phyloP scores from a whole-genome alignment of 1,284 basidiomycete genomes.

The Anthracocystis panici-leucophaei region DNA sequence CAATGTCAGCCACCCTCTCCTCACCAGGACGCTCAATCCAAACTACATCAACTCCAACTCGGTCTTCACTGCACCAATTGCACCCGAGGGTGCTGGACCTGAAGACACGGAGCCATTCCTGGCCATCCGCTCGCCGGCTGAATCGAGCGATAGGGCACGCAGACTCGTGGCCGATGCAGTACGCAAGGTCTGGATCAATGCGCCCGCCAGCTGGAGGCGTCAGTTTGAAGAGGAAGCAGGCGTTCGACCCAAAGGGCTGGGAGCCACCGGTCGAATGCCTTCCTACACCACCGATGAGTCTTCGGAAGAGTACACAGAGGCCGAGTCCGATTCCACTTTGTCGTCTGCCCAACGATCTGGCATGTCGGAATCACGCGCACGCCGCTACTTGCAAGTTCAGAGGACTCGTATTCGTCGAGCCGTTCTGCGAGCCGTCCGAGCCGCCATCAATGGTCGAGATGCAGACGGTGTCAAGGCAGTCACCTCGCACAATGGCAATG shows the following conservation, averaged over 20 bases:
- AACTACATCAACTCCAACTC: slow-evolving; percentile 47
- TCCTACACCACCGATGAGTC: slow-evolving; percentile 35
- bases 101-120: slow-evolving; percentile 61
- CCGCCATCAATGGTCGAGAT: slow-evolving; percentile 62
- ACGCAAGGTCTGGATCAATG: slow-evolving; percentile 63
- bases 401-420: slow-evolving; percentile 60
- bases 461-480: slow-evolving; percentile 49
- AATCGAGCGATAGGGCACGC: slow-evolving; percentile 60
- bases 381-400: slow-evolving; percentile 50
- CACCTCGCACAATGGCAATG: slow-evolving; percentile 39
- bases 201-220: slow-evolving; percentile 66
- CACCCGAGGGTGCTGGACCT: slow-evolving; percentile 52
- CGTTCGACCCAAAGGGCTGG: slow-evolving; percentile 17
- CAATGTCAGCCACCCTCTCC: slow-evolving; percentile 14
- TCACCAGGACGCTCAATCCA: slow-evolving; percentile 24
- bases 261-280: slow-evolving; percentile 8
- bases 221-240: slow-evolving; percentile 61
- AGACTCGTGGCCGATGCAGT: slow-evolving; percentile 64
- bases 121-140: slow-evolving; percentile 63
- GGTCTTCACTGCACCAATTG: slow-evolving; percentile 57
- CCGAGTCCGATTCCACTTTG: slow-evolving; percentile 26
- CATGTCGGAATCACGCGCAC: slow-evolving; percentile 35
- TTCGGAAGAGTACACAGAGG: slow-evolving; percentile 44
- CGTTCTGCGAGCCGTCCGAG: slow-evolving; percentile 58
- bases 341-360: slow-evolving; percentile 24